Evolutionary conservation across 169 alveolate genomes (phyloP).

Genomic region (Plasmodium reichenowi): DNA sequence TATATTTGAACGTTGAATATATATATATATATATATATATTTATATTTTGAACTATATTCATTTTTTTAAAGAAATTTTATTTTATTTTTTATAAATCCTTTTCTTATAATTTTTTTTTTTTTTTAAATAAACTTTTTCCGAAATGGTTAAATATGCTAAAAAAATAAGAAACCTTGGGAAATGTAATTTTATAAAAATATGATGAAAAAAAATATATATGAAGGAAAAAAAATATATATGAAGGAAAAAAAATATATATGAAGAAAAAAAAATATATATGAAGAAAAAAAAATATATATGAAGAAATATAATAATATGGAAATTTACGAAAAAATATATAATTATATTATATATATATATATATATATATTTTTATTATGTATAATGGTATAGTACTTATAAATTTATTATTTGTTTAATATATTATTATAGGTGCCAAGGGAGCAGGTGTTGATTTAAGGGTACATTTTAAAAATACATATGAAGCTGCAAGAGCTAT

Average conservation of each 20-base stretch:
- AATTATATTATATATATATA: not conserved
- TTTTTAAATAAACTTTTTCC: slow-evolving; percentile 1
- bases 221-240: too few species aligned
- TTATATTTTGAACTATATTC: not conserved
- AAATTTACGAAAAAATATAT: not conserved
- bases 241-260: too few species aligned
- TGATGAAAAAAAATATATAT: not conserved
- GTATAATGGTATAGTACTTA: not conserved
- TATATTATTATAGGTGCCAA: slow-evolving; percentile 44
- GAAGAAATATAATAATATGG: not conserved
- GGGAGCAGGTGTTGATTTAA: slow-evolving; percentile 90
- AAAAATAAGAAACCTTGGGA: slow-evolving; percentile 49
- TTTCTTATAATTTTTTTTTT: slow-evolving; percentile 1
- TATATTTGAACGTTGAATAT: too few species aligned
- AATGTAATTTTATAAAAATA: slow-evolving; percentile 26
- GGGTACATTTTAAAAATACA: slow-evolving; percentile 97
- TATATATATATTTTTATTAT: not conserved
- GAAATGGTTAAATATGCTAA: slow-evolving; percentile 73
- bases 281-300: not conserved
- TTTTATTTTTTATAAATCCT: not conserved
- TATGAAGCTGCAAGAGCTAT: slow-evolving; percentile 97
- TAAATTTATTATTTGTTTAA: not conserved
- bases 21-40: too few species aligned
- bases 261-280: too few species aligned
- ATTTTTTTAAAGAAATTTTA: slow-evolving; percentile 15